Evolutionary conservation across 192 early-diverging fungal genomes (phyloP), one percentile per base, ranked within the genome.

Genomic region (Podila horticola): DNA sequence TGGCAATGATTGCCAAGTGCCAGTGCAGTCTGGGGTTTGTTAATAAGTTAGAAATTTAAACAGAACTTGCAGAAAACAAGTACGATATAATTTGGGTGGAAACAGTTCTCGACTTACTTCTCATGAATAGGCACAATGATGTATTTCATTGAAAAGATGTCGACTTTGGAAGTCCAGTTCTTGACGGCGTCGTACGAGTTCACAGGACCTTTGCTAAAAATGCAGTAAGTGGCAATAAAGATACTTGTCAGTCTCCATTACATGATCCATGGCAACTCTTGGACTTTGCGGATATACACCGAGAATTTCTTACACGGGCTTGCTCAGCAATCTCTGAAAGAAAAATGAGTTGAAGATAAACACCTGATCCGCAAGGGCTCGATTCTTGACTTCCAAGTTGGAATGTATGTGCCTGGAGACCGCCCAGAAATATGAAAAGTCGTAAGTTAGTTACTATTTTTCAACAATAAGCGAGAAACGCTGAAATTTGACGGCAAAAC

Each of bases 101-200:
- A 45, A 41, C 13, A 7, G 34, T 10, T 0, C 9, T 20, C 19
- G 22, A 79, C 90, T 59, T 83, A 92, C 88, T 93, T 90, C 79
- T 97, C 95, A 79, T 96, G 92, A 74, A 97, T 94, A 15, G 96
- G 96, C 17, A 97, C 85, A 74, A 97, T 86, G 49, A 96, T 85
- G 69, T 90, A 94, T 41, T 88, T 87, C 67, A 92, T 94, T 5
- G 82, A 75, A 73, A 97, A 95, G 9, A 97, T 71, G 72, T 95
- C 88, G 31, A 94, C 85, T 24, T 84, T 91, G 49, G 90, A 83
- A 3, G 94, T 96, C 94, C 94, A 96, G 74, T 87, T 89, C 79
- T 91, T 90, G 26, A 97, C 92, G 34, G 85, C 82, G 38, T 86
- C 85, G 67, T 94, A 94, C 0, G 71, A 90, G 83, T 28, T 66